These are phyloP conservation scores for Colletotrichum simmondsii DNA, from an alignment of 2,329 filamentous ascomycete genomes.

Conservation along the genomic window DNA sequence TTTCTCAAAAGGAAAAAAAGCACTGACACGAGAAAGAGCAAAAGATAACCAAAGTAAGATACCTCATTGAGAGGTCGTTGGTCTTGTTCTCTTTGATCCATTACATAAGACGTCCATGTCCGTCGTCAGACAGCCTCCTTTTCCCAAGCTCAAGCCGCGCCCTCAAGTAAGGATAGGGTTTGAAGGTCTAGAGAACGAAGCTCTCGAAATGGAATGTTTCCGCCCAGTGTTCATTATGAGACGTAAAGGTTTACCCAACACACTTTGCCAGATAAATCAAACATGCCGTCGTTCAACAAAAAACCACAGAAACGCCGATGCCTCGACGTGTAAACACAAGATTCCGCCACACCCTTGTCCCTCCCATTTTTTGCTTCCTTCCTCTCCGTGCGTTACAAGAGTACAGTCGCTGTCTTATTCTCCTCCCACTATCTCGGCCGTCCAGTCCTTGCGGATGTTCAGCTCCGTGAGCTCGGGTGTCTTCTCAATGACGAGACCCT, in stretches of 20 bases:
- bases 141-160: neutral
- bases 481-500: slow-evolving; percentile 82
- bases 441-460: slow-evolving; percentile 71
- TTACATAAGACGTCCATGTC: slow-evolving; percentile 4
- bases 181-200: neutral
- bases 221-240: slow-evolving; percentile 19
- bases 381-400: neutral
- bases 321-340: neutral
- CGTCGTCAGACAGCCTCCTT: neutral
- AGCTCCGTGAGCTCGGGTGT: slow-evolving; percentile 68
- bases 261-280: neutral
- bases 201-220: slow-evolving; percentile 2
- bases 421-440: slow-evolving; percentile 64
- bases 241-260: neutral
- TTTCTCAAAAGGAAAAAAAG: neutral
- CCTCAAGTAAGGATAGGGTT: neutral
- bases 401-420: slow-evolving; percentile 37
- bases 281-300: slow-evolving; percentile 27
- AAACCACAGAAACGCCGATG: neutral
- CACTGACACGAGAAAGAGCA: neutral
- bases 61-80: neutral
- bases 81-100: neutral
- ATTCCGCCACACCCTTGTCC: neutral
- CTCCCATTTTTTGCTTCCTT: neutral
- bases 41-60: neutral